These are phyloP conservation scores for Pseudogymnoascus sp. DNA, from an alignment of 2,329 filamentous ascomycete genomes.

Conservation along the genomic window DNA sequence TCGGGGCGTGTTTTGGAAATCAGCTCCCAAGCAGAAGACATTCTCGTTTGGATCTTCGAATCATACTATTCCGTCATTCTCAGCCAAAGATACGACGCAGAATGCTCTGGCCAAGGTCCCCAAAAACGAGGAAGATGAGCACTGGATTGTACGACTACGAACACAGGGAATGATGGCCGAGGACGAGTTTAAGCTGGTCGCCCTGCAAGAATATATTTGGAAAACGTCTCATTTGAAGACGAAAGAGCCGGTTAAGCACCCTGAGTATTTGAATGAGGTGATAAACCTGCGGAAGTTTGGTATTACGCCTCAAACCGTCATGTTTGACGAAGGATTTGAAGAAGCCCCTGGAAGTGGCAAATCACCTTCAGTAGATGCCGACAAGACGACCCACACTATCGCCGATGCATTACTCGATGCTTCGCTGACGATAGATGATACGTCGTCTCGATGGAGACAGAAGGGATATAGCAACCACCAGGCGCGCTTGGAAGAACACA, in stretches of 20 bases:
- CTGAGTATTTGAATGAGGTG: slow-evolving; percentile 57
- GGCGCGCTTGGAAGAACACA: slow-evolving; percentile 37
- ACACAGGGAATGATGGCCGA: slow-evolving; percentile 76
- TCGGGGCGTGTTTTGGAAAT: slow-evolving; percentile 81
- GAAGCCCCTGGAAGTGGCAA: slow-evolving; percentile 39
- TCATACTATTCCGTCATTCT: slow-evolving; percentile 46
- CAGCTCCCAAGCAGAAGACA: slow-evolving; percentile 61
- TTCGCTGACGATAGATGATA: slow-evolving; percentile 76
- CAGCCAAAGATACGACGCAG: slow-evolving; percentile 49
- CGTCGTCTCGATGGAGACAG: slow-evolving; percentile 48
- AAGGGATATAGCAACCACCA: slow-evolving; percentile 47
- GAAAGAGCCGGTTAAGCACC: slow-evolving; percentile 33
- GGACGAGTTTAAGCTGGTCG: slow-evolving; percentile 84
- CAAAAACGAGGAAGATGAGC: slow-evolving; percentile 87
- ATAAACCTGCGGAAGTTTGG: slow-evolving; percentile 69
- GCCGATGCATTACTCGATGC: slow-evolving; percentile 87
- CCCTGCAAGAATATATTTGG: slow-evolving; percentile 86
- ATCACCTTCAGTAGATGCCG: slow-evolving; percentile 31
- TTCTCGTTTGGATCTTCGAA: slow-evolving; percentile 60
- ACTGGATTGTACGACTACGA: slow-evolving; percentile 79
- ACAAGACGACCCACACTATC: slow-evolving; percentile 63
- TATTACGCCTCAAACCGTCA: slow-evolving; percentile 79
- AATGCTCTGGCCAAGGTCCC: slow-evolving; percentile 56
- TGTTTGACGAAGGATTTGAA: slow-evolving; percentile 74
- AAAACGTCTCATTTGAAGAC: slow-evolving; percentile 67